Percentiles rank a stretch among this genome's conserved stretches.
Conservation (phyloP, 2,329 filamentous ascomycete genomes). For the Talaromyces rugulosus region DNA sequence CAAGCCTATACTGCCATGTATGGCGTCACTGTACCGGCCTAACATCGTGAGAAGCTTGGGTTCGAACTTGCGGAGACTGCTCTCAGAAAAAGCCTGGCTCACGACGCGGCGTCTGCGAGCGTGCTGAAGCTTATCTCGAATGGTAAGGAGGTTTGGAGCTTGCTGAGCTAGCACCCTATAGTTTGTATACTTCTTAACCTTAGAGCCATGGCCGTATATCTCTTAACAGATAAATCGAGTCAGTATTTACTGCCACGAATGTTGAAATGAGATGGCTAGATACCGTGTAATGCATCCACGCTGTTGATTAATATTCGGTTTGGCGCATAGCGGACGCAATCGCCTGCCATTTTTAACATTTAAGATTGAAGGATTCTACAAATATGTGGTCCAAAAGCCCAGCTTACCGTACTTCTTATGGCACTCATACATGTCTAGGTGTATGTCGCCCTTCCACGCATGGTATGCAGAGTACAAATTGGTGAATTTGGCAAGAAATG, state of each 20-base stretch:
- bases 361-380: neutral
- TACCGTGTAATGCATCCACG: neutral
- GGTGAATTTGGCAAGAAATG: conserved; percentile 11
- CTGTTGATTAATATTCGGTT: neutral
- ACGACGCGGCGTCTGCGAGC: neutral
- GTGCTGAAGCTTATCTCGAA: neutral
- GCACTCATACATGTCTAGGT: conserved; percentile 29
- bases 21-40: neutral
- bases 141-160: neutral
- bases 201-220: neutral
- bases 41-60: neutral
- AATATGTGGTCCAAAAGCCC: neutral
- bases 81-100: conserved; percentile 3
- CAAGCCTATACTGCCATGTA: neutral
- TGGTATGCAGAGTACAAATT: conserved; percentile 16
- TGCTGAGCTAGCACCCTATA: conserved; percentile 1
- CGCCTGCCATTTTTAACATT: neutral
- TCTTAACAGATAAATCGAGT: neutral
- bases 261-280: neutral
- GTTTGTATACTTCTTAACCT: conserved; percentile 1
- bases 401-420: conserved; percentile 32
- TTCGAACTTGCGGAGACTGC: neutral
- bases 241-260: neutral
- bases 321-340: neutral
- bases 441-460: conserved; percentile 33